Conservation (phyloP, 2,329 filamentous ascomycete species). For the Fusarium coicis region DNA sequence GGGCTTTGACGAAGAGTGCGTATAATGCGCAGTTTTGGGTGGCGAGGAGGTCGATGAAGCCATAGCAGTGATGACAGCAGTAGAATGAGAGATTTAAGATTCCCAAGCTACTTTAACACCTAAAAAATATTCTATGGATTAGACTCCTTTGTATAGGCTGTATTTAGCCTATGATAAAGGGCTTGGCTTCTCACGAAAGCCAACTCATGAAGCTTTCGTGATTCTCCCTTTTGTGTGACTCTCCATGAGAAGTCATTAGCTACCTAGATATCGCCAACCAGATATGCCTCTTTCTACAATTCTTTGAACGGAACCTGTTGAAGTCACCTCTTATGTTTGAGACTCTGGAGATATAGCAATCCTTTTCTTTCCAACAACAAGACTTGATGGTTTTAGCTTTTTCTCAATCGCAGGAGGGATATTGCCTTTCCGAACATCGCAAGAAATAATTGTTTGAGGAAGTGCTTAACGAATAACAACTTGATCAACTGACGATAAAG, state of each 20-base stretch:
- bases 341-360: background rate
- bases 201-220: background rate
- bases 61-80: background rate
- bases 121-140: too few species aligned
- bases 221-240: accelerated
- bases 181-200: background rate
- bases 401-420: accelerated
- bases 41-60: conserved; percentile 45
- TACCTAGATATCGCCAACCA: accelerated
- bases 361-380: accelerated
- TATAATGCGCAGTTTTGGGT: conserved; percentile 68
- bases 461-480: too few species aligned
- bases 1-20: conserved; percentile 61
- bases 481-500: too few species aligned
- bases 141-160: too few species aligned
- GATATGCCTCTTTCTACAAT: accelerated
- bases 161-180: too few species aligned
- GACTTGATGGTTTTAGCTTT: accelerated
- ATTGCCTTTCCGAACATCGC: too few species aligned
- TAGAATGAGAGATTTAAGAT: accelerated
- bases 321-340: background rate
- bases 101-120: too few species aligned
- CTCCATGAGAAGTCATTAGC: accelerated
- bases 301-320: too few species aligned
- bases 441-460: accelerated